Evolutionary conservation across 139 green algal genomes (phyloP), one percentile per base, ranked within the genome.

Genomic region (Micractinium conductrix): DNA sequence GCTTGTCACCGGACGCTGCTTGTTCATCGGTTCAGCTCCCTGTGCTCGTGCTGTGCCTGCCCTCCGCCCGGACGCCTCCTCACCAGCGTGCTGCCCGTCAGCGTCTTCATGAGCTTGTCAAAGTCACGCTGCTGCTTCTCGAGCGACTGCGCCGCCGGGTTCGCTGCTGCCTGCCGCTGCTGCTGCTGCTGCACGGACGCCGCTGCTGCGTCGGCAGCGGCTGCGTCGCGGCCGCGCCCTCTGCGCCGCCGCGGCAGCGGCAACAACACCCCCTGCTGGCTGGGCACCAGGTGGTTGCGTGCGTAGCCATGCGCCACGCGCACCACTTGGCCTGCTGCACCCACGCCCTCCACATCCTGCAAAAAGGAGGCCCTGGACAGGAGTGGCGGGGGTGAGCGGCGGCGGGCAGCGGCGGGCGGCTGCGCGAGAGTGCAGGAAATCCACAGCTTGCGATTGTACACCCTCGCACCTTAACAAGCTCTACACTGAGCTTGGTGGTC

Each of bases 261-360:
- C 33, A 78, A 7, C 33, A 42, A 24, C 37, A 24, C n/a, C 12
- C 72, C 87, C 44, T 84, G 48, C 37, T 60, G 63, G 40, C 84
- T 78, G n/a, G 83, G 87, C 3, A 88, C 35, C 21, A 90, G 43
- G 14, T 74, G 88, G 76, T 90, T 90, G 38, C 87, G 68, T 2
- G 78, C 87, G 62, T 87, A 88, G 63, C 87, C 87, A 74, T 71
- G 62, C 35, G 58, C 74, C 0, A 88, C 83, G 1, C 69, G 42
- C 26, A 48, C 37, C 19, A 86, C 7, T 17, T 71, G 14, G 28
- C 83, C 87, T 10, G 83, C 44, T 17, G 43, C 14, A 21, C 83
- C 87, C 10, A 90, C 21, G 6, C 87, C 87, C 22, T 86, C 78
- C 2, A 88, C 83, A 37, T 86, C 40, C 87, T 90, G 79, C 84